Evolutionary conservation across 148 eudicot species (phyloP), one percentile per base, ranked within the genome.

Genomic region (Rhododendron vialii): DNA sequence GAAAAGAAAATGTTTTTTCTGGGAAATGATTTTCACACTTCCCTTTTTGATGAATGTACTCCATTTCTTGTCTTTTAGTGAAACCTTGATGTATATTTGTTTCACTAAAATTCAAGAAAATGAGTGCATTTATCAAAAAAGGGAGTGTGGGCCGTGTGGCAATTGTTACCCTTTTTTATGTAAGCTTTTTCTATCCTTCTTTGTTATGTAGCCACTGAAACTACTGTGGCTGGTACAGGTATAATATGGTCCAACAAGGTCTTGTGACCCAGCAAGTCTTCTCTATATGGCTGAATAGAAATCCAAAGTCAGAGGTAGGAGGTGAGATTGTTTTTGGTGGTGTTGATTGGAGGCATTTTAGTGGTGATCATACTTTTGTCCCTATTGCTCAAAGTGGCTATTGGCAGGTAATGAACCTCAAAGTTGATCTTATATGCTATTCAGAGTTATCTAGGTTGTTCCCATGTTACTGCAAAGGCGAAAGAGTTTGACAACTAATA

Each of bases 261-360:
- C 91, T 92, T 51, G 87, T 94, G 8, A 45, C 13, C 28, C 78
- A 79, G 81, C 82, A 88, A 71, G 41, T 92, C 17, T 94, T 94
- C 87, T 94, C 96, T 83, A 88, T 94, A 20, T 94, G 93, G 96
- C 85, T 93, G n/a, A 91, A 92, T 86, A 87, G 89, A 41, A 84
- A 92, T 83, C 86, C 91, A 38, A 79, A 84, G 78, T 86, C 88
- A 6, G 80, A 85, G 45, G 82, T 67, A 71, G 96, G 94, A 41
- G 96, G 96, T 85, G 93, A 94, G 86, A 89, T 94, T 81, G 88
- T 94, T 47, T 92, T 94, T 78, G 96, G 96, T 17, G 94, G 96
- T 50, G 83, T 90, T 47, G 91, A 91, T 80, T 53, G 82, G 82
- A 89, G 80, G 82, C 93, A 88, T 83, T 90, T 85, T 77, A 81